Conservation (phyloP, 2,329 filamentous ascomycete species). For the Lachnellula cervina region DNA sequence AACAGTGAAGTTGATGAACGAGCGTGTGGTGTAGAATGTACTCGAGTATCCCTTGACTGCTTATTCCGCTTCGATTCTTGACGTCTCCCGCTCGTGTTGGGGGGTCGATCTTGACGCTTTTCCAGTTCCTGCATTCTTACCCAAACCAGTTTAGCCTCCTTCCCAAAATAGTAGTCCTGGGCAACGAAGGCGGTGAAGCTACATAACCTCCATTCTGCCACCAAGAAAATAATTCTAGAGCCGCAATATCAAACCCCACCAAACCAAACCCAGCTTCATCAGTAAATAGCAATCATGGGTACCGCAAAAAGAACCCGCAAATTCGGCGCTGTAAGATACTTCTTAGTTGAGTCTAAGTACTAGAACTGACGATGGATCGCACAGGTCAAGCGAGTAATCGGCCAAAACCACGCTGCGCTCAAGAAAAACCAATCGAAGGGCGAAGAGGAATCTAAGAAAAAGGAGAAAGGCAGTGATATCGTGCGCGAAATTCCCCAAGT, state of each 20-base stretch:
- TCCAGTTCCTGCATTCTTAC: too few species aligned
- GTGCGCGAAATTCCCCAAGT: conserved; percentile 77
- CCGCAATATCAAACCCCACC: neutral
- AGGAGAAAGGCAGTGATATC: conserved; percentile 51
- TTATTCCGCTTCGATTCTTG: too few species aligned
- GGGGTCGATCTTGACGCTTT: too few species aligned
- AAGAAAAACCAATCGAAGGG: conserved; percentile 74
- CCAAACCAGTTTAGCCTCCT: too few species aligned
- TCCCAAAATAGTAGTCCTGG: conserved; percentile 6
- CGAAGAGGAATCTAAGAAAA: conserved; percentile 55
- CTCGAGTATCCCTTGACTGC: too few species aligned
- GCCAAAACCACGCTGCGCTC: conserved; percentile 71
- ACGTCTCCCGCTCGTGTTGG: too few species aligned
- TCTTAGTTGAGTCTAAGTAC: conserved; percentile 21
- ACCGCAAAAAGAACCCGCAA: conserved; percentile 87
- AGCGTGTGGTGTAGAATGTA: too few species aligned
- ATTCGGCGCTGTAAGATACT: conserved; percentile 60
- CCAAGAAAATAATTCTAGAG: neutral
- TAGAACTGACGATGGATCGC: conserved; percentile 9
- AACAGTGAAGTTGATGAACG: too few species aligned
- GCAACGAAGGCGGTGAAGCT: conserved; percentile 8
- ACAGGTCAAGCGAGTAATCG: conserved; percentile 73
- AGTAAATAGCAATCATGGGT: conserved; percentile 53
- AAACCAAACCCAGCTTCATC: neutral
- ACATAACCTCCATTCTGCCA: too few species aligned